These are phyloP conservation scores for Colletotrichum abscissum DNA, from an alignment of 2,329 filamentous ascomycete species.

Conservation along the genomic window DNA sequence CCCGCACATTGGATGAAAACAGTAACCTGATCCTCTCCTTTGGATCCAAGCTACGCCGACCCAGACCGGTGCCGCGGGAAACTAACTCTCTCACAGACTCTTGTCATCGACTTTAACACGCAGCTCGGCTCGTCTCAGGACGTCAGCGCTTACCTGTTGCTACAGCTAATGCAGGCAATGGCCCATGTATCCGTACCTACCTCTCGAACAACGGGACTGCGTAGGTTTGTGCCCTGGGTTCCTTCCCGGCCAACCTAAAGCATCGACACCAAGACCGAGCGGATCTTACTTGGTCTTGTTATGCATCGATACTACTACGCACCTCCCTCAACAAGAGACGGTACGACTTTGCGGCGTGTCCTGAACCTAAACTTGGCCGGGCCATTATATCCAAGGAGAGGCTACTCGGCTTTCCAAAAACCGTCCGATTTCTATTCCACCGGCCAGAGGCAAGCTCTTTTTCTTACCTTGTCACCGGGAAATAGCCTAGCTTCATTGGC, in stretches of 20 bases:
- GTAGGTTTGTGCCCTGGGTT: not conserved
- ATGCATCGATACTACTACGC: constrained; percentile 15
- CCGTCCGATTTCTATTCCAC: constrained; percentile 7
- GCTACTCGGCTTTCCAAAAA: constrained; percentile 10
- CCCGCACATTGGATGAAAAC: not conserved
- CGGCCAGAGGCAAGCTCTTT: constrained; percentile 16
- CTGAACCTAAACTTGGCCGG: constrained; percentile 24
- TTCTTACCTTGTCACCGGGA: not conserved
- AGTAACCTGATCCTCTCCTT: not conserved
- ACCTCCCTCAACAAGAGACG: constrained; percentile 23
- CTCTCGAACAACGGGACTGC: not conserved
- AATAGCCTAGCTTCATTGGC: constrained; percentile 6
- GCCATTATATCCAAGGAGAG: constrained; percentile 1
- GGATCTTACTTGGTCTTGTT: constrained; percentile 3
- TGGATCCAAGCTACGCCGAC: constrained; percentile 17
- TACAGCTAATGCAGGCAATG: not conserved
- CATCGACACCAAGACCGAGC: constrained; percentile 13
- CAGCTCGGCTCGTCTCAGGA: constrained; percentile 9
- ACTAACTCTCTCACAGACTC: constrained; percentile 13
- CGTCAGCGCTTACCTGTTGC: constrained; percentile 19
- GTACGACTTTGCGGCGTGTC: constrained; percentile 22
- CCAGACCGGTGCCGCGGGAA: constrained; percentile 14
- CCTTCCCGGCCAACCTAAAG: constrained; percentile 25
- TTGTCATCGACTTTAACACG: constrained; percentile 15
- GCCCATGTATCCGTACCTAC: not conserved